Base-by-base conservation (phyloP, 257 asterid species). In the Gentiana macrophylla region DNA sequence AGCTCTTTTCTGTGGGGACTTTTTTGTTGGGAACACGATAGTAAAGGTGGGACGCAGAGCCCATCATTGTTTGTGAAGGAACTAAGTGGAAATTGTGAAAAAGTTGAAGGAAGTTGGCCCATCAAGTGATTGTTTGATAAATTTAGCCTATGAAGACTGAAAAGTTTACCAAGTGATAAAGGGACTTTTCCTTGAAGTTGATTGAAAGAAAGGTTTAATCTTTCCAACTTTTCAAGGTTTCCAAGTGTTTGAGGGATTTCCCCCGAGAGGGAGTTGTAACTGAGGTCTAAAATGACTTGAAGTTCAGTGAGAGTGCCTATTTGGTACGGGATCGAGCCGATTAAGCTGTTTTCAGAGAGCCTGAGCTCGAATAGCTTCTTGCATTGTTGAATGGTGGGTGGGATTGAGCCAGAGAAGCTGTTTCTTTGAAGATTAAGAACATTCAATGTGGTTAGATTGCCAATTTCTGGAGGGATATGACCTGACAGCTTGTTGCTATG, bases 271-370 rank as follows among this genome's bases (percentile, higher is more conserved):
- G 53, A 77, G 63, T 90, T 90, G 71, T 69, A 59, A 50, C 98
- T 90, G 56, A 90, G 81, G 79, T 90, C 98, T 61, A 90, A 36
- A 53, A 82, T 70, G 37, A 90, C 94, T 71, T 90, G 96, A 2
- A 90, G 35, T n/a, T 84, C 98, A 1, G 79, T 77, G 37, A 90
- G 67, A 3, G 74, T 59, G 69, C 96, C 94, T 24, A 90, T 47
- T 55, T 72, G 89, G 7, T 66, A 59, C 3, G 96, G 94, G 32
- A 90, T 80, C n/a, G 66, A 36, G n/a, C 98, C 96, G 3, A 67
- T 59, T 6, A 90, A 67, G 10, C 60, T 57, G 78, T 90, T 90
- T 13, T 80, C 81, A 0, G 98, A 90, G 2, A 90, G 82, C 67
- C 92, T 67, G 44, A 90, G 91, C 50, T 90, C 98, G 53, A 61